Evolutionary conservation across 208 protist species (phyloP), one percentile per base, ranked within the genome.

Genomic region (Leishmania lainsoni): DNA sequence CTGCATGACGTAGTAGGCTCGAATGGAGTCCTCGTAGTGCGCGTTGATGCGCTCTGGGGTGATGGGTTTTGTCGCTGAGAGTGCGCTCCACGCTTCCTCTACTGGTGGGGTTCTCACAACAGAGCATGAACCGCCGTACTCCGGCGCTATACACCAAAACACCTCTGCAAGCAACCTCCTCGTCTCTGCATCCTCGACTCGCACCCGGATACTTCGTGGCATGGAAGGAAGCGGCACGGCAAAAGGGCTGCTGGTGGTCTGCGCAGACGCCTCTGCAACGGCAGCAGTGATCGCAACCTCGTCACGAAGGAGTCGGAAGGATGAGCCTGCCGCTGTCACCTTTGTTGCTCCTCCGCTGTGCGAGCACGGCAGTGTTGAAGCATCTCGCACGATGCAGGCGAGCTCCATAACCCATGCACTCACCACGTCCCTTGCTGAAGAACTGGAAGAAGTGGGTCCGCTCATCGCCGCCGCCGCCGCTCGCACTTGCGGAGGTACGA

Each of bases 1-100:
- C 79, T 97, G 94, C 48, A 82, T 81, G 39, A 90, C 94, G 81
- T 97, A 96, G 82, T 95, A 97, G 22, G 87, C 86, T 4, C 92
- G 90, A 74, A 95, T 91, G 22, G 85, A 65, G 51, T 96, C 94
- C 72, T 97, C 90, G 77, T 94, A 97, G 61, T 94, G 86, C 26
- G 91, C 94, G 49, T 45, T 87, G 35, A 97, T 75, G 4, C 84
- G 83, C n/a, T 94, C 86, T 1, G 87, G 70, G 12, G 81, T 85
- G 48, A 96, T 88, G 8, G 65, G 49, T 10, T 61, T n/a, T 14
- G 51, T 54, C 16, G 71, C 32, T 16, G 4, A 32, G 51, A 12
- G 48, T 42, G 52, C 20, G 14, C n/a, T 9, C 76, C 76, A 72
- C 8, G 20, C 45, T 2, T 75, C 8, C 3, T 45, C 56, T 17